A percentile compares a stretch with the other conserved stretches of the same genome.
Evolutionary conservation across 1,139 yeast species (phyloP).

Genomic region (Groenewaldozyma sp.): DNA sequence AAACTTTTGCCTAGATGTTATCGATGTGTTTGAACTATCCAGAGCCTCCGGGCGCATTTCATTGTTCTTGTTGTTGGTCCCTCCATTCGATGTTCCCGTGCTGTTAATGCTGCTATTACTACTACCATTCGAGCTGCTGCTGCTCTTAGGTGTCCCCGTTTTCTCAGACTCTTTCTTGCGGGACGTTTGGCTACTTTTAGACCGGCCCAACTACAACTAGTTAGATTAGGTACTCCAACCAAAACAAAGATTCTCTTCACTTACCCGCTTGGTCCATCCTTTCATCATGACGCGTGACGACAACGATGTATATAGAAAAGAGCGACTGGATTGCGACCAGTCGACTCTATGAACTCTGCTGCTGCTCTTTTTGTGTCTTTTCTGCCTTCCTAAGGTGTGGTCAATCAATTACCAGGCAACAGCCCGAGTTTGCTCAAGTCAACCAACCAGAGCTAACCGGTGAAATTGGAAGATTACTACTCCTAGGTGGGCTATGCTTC

Average conservation of each 20-base stretch:
- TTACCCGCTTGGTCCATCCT: slow-evolving; percentile 32
- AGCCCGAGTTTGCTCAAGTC: too few species aligned
- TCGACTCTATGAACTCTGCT: too few species aligned
- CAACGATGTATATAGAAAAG: too few species aligned
- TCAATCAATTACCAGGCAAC: too few species aligned
- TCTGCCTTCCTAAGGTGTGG: too few species aligned
- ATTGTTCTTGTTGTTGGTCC: too few species aligned
- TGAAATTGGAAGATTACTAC: too few species aligned
- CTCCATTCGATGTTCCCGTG: slow-evolving; percentile 8
- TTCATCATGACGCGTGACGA: too few species aligned
- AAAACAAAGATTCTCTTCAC: slow-evolving; percentile 4
- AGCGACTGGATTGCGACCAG: too few species aligned
- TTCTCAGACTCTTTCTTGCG: slow-evolving; percentile 7
- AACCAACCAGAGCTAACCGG: too few species aligned
- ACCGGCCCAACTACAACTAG: slow-evolving; percentile 21
- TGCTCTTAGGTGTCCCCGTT: neutral
- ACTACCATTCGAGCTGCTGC: slow-evolving; percentile 2
- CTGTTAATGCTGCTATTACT: neutral
- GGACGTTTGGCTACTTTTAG: slow-evolving; percentile 21
- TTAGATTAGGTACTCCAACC: neutral
- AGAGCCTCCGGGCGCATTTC: slow-evolving; percentile 18
- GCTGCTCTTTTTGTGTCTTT: too few species aligned
- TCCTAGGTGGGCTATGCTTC: too few species aligned
- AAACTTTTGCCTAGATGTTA: neutral
- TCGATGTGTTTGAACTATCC: slow-evolving; percentile 8